A percentile compares a stretch with the other conserved stretches of the same genome.
Conservation (phyloP, 139 green algal genomes). For the Picochlorum sp. region DNA sequence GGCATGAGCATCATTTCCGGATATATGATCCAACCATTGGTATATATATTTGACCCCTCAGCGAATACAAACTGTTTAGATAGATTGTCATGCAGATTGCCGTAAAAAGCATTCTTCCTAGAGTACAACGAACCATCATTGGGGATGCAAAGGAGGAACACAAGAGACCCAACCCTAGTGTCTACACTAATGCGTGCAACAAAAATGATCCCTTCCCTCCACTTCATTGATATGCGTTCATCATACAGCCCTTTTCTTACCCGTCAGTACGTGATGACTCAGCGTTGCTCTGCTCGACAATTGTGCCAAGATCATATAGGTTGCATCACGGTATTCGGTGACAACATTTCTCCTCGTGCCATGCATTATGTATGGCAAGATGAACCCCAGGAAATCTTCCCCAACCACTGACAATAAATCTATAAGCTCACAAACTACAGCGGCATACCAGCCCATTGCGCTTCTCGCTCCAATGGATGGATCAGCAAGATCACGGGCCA, state of each 20-base stretch:
- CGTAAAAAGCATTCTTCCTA: background rate
- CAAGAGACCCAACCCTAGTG: no score
- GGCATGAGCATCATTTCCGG: background rate
- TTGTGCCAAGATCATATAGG: slow-evolving; percentile 61
- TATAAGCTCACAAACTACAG: slow-evolving; percentile 50
- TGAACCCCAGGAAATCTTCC: slow-evolving; percentile 12
- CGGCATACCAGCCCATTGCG: slow-evolving; percentile 60
- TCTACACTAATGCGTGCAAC: no score
- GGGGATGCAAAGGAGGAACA: background rate
- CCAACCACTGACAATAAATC: slow-evolving; percentile 4
- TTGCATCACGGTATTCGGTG: slow-evolving; percentile 53
- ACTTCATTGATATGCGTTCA: no score
- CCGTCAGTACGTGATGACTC: slow-evolving; percentile 18
- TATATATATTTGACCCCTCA: slow-evolving; percentile 35
- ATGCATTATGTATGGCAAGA: slow-evolving; percentile 58
- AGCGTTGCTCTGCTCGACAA: slow-evolving; percentile 42
- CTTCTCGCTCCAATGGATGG: slow-evolving; percentile 7
- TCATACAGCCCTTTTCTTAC: slow-evolving; percentile 21
- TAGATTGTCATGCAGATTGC: background rate
- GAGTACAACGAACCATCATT: background rate
- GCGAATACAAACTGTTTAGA: slow-evolving; percentile 74
- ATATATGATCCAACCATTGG: background rate
- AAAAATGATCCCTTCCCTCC: no score
- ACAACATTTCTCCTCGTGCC: slow-evolving; percentile 30
- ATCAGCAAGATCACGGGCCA: slow-evolving; percentile 21